Evolutionary conservation across 2,329 filamentous ascomycete species (phyloP), one percentile per base, ranked within the genome.

Genomic region (Alternaria alternata): DNA sequence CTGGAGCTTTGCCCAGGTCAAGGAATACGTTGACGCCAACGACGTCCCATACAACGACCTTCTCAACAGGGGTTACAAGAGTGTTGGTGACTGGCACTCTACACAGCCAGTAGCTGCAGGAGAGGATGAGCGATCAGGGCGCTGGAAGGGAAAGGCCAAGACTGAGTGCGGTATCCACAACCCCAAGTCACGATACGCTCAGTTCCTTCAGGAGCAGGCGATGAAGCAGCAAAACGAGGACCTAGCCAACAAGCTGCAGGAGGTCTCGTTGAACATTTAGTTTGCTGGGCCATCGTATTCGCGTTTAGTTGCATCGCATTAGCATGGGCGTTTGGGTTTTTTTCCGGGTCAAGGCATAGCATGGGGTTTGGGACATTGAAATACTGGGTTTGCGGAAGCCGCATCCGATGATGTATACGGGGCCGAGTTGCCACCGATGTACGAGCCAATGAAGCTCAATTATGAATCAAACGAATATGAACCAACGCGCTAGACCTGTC

Each of bases 161-260:
- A 96, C 93, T 16, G 95, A 99, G 84, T 99, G 95, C 79, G 95
- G 95, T 48, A 98, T 99, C 76, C 95, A 99, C 87, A 98, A 98
- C 85, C 96, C 95, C 81, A 90, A 94, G 79, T 96, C 92, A 59
- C 90, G 93, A 70, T 99, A 98, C 75, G 91, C 93, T 11, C 89
- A 94, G 81, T 97, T 91, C 80, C 81, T 96, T 57, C 85, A 86
- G 72, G 88, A 93, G 62, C 87, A 91, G 79, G 89, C 93, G 76
- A 82, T 85, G 74, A 89, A 92, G 83, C 79, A 36, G 68, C 80
- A 56, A 64, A 83, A 75, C 28, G 73, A 76, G 47, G 72, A 69
- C 22, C 61, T 77, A 57, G 69, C 65, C 62, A 70, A 67, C 55
- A 71, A 70, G 39, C 56, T 77, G 60, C 61, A 75, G 78, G 65